A percentile compares a stretch with the other conserved stretches of the same genome.
phyloP scores from a whole-genome alignment of 2,329 filamentous ascomycete species.

The Pseudocercospora cruenta region DNA sequence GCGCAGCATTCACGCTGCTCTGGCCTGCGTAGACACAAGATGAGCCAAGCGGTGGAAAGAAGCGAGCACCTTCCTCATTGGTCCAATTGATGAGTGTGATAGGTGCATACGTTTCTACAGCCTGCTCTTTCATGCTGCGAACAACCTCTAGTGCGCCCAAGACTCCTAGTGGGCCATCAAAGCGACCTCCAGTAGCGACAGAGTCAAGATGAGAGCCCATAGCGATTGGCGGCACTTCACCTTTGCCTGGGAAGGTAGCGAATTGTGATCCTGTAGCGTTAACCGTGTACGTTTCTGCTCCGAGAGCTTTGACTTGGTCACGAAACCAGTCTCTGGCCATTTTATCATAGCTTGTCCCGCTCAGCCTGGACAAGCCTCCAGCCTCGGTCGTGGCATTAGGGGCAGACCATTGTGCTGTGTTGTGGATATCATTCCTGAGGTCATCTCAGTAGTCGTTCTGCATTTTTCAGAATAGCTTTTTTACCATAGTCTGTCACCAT shows the following conservation, averaged over 20 bases:
- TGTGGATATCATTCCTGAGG: neutral
- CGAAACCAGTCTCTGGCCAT: slow-evolving; percentile 35
- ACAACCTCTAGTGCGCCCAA: slow-evolving; percentile 28
- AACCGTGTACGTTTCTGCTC: slow-evolving; percentile 31
- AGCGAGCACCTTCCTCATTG: slow-evolving; percentile 35
- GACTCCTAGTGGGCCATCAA: slow-evolving; percentile 28
- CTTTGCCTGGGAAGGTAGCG: slow-evolving; percentile 29
- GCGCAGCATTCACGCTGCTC: slow-evolving; percentile 32
- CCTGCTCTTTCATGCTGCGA: slow-evolving; percentile 38
- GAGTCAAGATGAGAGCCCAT: slow-evolving; percentile 33
- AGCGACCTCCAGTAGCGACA: slow-evolving; percentile 28
- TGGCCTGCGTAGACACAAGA: slow-evolving; percentile 31
- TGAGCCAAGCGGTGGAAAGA: slow-evolving; percentile 28
- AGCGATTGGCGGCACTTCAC: slow-evolving; percentile 33
- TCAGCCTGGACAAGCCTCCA: slow-evolving; percentile 14
- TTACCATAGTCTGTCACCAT: slow-evolving; percentile 23
- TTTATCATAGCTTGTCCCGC: slow-evolving; percentile 30
- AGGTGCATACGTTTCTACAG: slow-evolving; percentile 31
- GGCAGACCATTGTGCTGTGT: slow-evolving; percentile 10
- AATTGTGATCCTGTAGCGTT: slow-evolving; percentile 36
- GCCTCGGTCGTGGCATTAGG: slow-evolving; percentile 6
- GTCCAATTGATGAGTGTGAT: slow-evolving; percentile 37
- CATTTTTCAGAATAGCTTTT: neutral
- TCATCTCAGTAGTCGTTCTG: neutral
- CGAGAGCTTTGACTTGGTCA: slow-evolving; percentile 30